Evolutionary conservation across 225 moss, liverwort and hornwort species (phyloP).

Genomic region (Rhytidiadelphus loreus): DNA sequence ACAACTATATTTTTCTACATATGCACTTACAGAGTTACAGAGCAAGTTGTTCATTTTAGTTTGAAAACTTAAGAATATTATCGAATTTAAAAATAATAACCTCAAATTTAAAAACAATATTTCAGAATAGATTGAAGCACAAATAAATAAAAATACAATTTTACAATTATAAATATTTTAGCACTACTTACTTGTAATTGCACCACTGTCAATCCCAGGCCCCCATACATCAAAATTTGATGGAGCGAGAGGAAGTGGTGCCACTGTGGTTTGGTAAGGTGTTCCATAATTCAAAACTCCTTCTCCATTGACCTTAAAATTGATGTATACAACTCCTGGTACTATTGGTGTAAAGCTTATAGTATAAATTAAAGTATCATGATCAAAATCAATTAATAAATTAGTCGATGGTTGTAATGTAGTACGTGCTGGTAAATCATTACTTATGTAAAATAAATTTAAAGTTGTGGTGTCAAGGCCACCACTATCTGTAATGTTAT

Average conservation of each 20-base stretch:
- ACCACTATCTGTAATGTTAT: slow-evolving; percentile 39
- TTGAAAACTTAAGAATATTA: neutral
- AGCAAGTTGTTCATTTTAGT: neutral
- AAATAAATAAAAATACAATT: neutral
- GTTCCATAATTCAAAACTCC: slow-evolving; percentile 18
- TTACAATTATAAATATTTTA: neutral
- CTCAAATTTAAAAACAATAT: neutral
- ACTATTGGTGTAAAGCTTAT: slow-evolving; percentile 16
- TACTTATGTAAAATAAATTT: slow-evolving; percentile 16
- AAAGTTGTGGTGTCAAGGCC: slow-evolving; percentile 15
- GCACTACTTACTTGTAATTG: neutral
- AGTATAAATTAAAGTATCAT: slow-evolving; percentile 1
- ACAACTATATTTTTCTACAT: neutral
- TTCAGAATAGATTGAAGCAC: neutral
- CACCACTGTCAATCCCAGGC: slow-evolving; percentile 38
- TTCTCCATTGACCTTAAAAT: slow-evolving; percentile 9
- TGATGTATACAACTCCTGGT: slow-evolving; percentile 13
- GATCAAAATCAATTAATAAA: neutral
- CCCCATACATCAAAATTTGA: slow-evolving; percentile 42
- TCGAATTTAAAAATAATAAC: neutral
- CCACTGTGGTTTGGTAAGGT: slow-evolving; percentile 20
- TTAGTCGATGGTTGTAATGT: slow-evolving; percentile 3
- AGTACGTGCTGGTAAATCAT: slow-evolving; percentile 10
- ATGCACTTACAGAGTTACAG: rapidly evolving
- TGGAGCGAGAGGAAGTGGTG: slow-evolving; percentile 9